Percentiles rank a stretch among this genome's conserved stretches.
phyloP scores from a whole-genome alignment of 2,329 filamentous ascomycete species.

The Fusarium heterosporum region DNA sequence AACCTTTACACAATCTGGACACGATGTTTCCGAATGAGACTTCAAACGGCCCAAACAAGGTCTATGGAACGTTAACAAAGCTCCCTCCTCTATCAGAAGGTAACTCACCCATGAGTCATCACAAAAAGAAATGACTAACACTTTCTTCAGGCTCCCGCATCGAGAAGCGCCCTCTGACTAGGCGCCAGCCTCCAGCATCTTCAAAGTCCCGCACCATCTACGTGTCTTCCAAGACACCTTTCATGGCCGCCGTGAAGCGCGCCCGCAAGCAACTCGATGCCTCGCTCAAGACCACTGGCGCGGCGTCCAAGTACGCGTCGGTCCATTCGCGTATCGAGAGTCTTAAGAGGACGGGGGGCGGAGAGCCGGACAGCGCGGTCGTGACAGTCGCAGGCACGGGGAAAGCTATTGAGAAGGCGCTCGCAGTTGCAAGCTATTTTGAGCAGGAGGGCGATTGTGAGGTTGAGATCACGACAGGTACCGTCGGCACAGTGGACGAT shows the following conservation, averaged over 20 bases:
- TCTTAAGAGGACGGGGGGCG: slow-evolving; percentile 52
- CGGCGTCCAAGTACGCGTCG: slow-evolving; percentile 62
- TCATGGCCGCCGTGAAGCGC: slow-evolving; percentile 75
- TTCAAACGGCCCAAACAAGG: slow-evolving; percentile 19
- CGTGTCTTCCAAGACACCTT: slow-evolving; percentile 72
- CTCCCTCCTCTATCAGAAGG: slow-evolving; percentile 53
- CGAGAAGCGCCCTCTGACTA: slow-evolving; percentile 61
- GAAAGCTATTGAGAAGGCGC: slow-evolving; percentile 71
- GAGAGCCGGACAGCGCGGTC: slow-evolving; percentile 48
- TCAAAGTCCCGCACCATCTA: slow-evolving; percentile 67
- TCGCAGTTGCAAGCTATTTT: slow-evolving; percentile 74
- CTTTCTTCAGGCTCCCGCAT: slow-evolving; percentile 58
- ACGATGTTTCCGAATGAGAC: slow-evolving; percentile 42
- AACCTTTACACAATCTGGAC: slow-evolving; percentile 3
- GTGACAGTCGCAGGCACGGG: slow-evolving; percentile 75
- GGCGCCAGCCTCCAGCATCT: slow-evolving; percentile 56
- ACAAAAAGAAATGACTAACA: slow-evolving; percentile 2
- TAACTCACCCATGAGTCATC: slow-evolving; percentile 10
- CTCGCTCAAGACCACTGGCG: slow-evolving; percentile 56
- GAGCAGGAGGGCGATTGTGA: slow-evolving; percentile 68
- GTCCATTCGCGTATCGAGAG: slow-evolving; percentile 60
- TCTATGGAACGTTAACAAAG: slow-evolving; percentile 49
- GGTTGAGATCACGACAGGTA: slow-evolving; percentile 71
- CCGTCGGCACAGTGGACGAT: slow-evolving; percentile 75
- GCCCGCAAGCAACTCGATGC: slow-evolving; percentile 71